Percentiles rank a stretch among this genome's conserved stretches.
These are phyloP conservation scores for Neofusicoccum ribis DNA, from an alignment of 2,329 filamentous ascomycete species.

Conservation along the genomic window DNA sequence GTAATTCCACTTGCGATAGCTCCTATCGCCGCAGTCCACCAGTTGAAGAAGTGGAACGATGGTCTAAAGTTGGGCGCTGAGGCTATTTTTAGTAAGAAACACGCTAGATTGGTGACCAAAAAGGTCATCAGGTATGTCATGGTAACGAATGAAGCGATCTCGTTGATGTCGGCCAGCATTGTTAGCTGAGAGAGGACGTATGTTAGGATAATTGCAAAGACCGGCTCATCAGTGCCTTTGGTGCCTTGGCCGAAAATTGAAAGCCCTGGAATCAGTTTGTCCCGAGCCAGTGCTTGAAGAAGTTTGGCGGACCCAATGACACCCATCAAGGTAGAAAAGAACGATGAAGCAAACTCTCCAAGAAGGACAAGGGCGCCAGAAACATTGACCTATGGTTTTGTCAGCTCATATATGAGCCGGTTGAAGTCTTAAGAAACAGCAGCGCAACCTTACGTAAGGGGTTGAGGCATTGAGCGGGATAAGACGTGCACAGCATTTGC, in stretches of 20 bases:
- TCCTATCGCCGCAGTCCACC: conserved; percentile 75
- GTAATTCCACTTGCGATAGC: conserved; percentile 73
- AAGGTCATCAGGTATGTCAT: conserved; percentile 95
- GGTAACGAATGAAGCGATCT: conserved; percentile 85
- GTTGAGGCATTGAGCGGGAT: too few species aligned
- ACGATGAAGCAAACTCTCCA: conserved; percentile 78
- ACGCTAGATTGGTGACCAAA: conserved; percentile 82
- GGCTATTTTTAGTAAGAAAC: conserved; percentile 81
- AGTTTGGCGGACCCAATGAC: conserved; percentile 83
- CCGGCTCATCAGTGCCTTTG: conserved; percentile 70
- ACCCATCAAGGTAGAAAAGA: conserved; percentile 86
- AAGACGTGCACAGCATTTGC: too few species aligned
- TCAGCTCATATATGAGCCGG: neutral
- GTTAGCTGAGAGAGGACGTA: conserved; percentile 75
- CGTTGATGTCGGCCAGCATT: conserved; percentile 80
- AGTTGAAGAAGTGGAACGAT: conserved; percentile 86
- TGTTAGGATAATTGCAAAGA: conserved; percentile 73
- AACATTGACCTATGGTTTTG: conserved; percentile 60
- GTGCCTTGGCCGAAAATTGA: conserved; percentile 73
- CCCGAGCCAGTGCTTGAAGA: conserved; percentile 77
- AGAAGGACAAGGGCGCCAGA: conserved; percentile 72
- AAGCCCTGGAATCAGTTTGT: conserved; percentile 75
- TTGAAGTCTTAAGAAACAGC: too few species aligned
- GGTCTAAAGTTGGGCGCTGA: conserved; percentile 88
- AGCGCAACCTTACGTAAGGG: too few species aligned